Conservation (phyloP, 1,284 basidiomycete genomes). For the Serendipita sp. region DNA sequence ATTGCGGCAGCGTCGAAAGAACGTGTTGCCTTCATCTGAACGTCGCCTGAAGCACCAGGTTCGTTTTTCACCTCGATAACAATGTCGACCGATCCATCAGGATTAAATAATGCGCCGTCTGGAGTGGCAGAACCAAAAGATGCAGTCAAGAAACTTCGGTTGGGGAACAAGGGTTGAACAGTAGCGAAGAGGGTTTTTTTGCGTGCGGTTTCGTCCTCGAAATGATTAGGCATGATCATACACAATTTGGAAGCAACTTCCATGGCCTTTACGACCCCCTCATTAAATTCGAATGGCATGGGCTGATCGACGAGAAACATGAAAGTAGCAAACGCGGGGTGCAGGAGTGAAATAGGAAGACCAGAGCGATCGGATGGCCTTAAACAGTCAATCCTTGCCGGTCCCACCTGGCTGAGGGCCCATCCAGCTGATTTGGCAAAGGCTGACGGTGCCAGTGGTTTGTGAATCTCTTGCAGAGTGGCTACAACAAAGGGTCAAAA, state of each 20-base stretch:
- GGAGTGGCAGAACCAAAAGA: background rate
- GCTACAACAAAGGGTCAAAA: background rate
- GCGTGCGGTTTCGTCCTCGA: background rate
- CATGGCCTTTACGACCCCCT: background rate
- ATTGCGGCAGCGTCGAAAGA: background rate
- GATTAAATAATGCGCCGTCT: background rate
- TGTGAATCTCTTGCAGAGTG: background rate
- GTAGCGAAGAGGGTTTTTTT: background rate
- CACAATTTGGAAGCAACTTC: background rate
- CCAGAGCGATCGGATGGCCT: background rate
- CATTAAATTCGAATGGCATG: background rate
- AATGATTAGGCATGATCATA: background rate
- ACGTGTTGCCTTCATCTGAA: background rate
- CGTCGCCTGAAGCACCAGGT: background rate
- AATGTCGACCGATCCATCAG: background rate
- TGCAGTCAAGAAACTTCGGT: background rate
- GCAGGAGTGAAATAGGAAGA: background rate
- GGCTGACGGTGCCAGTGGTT: background rate
- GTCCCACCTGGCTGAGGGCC: background rate
- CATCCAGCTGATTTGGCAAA: background rate
- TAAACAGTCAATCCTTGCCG: background rate
- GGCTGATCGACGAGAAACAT: background rate
- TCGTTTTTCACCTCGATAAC: background rate
- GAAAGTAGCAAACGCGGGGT: background rate
- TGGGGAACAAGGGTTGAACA: background rate